Percentiles rank a stretch among this genome's conserved stretches.
phyloP scores from a whole-genome alignment of 1,284 basidiomycete genomes.

The Cryptococcus floricola region DNA sequence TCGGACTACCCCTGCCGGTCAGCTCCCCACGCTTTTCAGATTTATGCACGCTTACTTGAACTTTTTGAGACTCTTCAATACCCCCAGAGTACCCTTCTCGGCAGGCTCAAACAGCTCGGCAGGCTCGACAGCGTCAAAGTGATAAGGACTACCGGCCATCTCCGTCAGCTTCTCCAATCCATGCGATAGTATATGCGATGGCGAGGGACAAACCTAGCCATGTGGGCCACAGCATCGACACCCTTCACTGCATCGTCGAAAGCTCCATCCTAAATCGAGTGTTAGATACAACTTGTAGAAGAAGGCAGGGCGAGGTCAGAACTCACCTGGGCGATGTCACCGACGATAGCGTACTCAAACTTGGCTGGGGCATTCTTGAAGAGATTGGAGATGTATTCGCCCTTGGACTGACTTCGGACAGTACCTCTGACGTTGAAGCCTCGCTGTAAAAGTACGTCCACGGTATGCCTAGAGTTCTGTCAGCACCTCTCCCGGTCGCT shows the following conservation, averaged over 20 bases:
- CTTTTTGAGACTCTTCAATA: constrained; percentile 56
- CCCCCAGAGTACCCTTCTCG: constrained; percentile 58
- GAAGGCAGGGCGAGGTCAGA: not conserved
- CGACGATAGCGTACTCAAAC: constrained; percentile 56
- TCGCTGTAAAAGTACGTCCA: constrained; percentile 30
- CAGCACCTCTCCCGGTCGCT: not conserved
- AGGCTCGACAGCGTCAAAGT: constrained; percentile 34
- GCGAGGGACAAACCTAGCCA: constrained; percentile 7
- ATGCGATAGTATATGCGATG: not conserved
- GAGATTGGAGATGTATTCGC: constrained; percentile 53
- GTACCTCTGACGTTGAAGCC: constrained; percentile 56
- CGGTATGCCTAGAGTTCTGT: constrained; percentile 28
- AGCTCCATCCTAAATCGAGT: constrained; percentile 54
- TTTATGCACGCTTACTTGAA: constrained; percentile 6
- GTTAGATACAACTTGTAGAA: not conserved
- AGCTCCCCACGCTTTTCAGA: not conserved
- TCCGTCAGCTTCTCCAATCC: not conserved
- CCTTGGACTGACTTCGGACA: constrained; percentile 57
- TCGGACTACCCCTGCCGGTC: constrained; percentile 31
- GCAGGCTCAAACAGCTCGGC: constrained; percentile 59
- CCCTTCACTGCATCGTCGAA: constrained; percentile 68
- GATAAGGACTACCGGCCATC: constrained; percentile 17
- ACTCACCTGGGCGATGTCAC: constrained; percentile 57
- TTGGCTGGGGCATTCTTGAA: constrained; percentile 53
- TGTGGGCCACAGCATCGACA: constrained; percentile 57